Evolutionary conservation across 2,329 filamentous ascomycete species (phyloP).

Genomic region (Colletotrichum cordylinicola): DNA sequence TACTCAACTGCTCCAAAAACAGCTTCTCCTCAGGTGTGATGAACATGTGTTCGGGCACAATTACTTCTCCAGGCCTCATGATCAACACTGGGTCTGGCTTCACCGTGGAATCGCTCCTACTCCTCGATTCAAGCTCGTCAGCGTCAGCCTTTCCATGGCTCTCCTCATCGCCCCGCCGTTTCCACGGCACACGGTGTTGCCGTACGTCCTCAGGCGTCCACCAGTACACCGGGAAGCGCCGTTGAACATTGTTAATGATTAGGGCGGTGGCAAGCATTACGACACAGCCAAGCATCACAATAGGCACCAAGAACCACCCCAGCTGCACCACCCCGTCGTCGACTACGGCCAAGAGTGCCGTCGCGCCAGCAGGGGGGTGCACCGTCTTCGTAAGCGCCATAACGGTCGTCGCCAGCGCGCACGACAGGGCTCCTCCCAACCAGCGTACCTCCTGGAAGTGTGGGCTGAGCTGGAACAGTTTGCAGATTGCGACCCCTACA

Average conservation of each 20-base stretch:
- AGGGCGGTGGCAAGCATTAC: conserved; percentile 70
- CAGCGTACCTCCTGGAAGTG: conserved; percentile 60
- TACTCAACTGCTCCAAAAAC: conserved; percentile 39
- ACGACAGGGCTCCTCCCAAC: conserved; percentile 70
- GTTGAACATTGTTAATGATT: conserved; percentile 72
- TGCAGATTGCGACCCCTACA: conserved; percentile 66
- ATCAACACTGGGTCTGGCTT: conserved; percentile 34
- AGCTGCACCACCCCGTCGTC: conserved; percentile 58
- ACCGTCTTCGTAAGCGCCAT: conserved; percentile 77
- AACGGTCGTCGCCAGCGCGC: conserved; percentile 64
- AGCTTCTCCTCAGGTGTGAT: conserved; percentile 42
- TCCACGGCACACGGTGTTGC: conserved; percentile 1
- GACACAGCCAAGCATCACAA: conserved; percentile 64
- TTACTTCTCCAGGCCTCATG: conserved; percentile 37
- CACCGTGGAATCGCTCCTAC: neutral
- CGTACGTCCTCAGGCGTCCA: conserved; percentile 55
- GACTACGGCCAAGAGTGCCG: conserved; percentile 71
- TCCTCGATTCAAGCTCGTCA: neutral
- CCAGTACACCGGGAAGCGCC: conserved; percentile 74
- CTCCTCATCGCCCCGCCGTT: neutral
- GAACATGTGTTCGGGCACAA: conserved; percentile 39
- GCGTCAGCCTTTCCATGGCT: neutral
- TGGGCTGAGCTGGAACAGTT: conserved; percentile 64
- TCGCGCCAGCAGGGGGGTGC: conserved; percentile 78
- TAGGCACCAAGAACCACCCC: conserved; percentile 73